A percentile compares a stretch with the other conserved stretches of the same genome.
phyloP scores from a whole-genome alignment of 2,329 filamentous ascomycete species.

The Arthrinium puccinioides region DNA sequence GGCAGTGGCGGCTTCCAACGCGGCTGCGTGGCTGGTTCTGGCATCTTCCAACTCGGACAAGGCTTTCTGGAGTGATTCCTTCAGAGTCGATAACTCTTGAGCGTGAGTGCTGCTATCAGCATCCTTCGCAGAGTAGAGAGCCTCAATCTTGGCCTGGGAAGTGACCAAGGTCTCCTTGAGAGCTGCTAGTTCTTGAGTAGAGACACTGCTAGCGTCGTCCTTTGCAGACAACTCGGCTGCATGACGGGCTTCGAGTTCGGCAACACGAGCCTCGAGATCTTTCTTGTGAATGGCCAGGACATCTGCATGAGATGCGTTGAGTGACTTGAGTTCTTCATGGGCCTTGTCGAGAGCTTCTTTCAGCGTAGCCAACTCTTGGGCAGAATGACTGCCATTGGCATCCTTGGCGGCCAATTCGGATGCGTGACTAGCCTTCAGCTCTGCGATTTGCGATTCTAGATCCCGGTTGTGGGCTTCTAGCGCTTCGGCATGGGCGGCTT shows the following conservation, averaged over 20 bases:
- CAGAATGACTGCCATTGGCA: constrained; percentile 24
- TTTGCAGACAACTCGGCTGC: constrained; percentile 24
- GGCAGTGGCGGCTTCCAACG: constrained; percentile 28
- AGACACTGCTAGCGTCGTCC: constrained; percentile 23
- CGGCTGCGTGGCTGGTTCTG: constrained; percentile 24
- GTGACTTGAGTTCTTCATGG: constrained; percentile 28
- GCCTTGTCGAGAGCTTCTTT: constrained; percentile 23
- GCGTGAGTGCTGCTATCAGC: constrained; percentile 25
- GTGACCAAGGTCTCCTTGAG: constrained; percentile 24
- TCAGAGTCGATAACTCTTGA: constrained; percentile 27
- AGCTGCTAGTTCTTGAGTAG: constrained; percentile 27
- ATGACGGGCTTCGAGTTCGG: constrained; percentile 27
- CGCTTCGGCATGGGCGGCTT: constrained; percentile 34
- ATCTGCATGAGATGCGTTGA: constrained; percentile 35
- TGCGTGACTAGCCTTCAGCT: constrained; percentile 24
- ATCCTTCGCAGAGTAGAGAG: constrained; percentile 18
- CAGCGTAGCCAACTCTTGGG: constrained; percentile 26
- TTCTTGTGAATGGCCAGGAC: constrained; percentile 34
- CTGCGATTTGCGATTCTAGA: constrained; percentile 29
- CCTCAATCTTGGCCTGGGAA: constrained; percentile 23
- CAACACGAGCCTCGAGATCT: constrained; percentile 30
- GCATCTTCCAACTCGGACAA: constrained; percentile 25
- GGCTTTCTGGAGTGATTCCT: constrained; percentile 20
- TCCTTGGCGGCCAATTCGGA: constrained; percentile 26
- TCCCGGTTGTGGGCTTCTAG: constrained; percentile 36